phyloP scores from a whole-genome alignment of 306 rosid species.

The Biancaea sappan region DNA sequence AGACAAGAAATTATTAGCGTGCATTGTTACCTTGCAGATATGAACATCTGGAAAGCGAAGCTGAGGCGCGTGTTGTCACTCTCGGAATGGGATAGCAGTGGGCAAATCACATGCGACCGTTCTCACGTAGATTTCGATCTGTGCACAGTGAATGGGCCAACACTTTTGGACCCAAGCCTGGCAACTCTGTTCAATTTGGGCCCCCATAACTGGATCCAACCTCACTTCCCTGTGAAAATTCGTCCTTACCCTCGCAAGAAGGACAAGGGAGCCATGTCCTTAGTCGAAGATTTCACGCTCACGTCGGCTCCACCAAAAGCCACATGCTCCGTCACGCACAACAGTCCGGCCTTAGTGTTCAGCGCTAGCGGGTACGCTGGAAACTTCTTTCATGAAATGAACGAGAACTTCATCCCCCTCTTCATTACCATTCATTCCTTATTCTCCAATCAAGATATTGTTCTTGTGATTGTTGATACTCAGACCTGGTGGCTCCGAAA shows the following conservation, averaged over 20 bases:
- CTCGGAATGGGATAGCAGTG: neutral
- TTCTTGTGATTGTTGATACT: constrained; percentile 43
- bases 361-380: constrained; percentile 56
- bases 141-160: constrained; percentile 43
- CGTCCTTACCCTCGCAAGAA: constrained; percentile 57
- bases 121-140: constrained; percentile 37
- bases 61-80: neutral
- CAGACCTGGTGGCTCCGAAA: constrained; percentile 46
- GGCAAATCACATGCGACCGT: constrained; percentile 42
- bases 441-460: constrained; percentile 33
- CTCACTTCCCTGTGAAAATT: constrained; percentile 9
- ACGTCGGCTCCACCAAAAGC: constrained; percentile 38
- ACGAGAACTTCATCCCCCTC: constrained; percentile 57
- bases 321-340: constrained; percentile 39
- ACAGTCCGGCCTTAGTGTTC: constrained; percentile 52
- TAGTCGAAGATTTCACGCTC: constrained; percentile 38
- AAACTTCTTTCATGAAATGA: constrained; percentile 59
- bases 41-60: constrained; percentile 16
- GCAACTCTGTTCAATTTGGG: constrained; percentile 38
- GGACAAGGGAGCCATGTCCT: constrained; percentile 37
- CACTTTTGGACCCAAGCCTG: constrained; percentile 36
- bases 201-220: neutral
- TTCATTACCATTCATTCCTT: constrained; percentile 52
- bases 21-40: constrained; percentile 22
- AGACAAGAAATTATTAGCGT: neutral